These are phyloP conservation scores for Ascocoryne sarcoides DNA, from an alignment of 2,329 filamentous ascomycete genomes.

Conservation along the genomic window DNA sequence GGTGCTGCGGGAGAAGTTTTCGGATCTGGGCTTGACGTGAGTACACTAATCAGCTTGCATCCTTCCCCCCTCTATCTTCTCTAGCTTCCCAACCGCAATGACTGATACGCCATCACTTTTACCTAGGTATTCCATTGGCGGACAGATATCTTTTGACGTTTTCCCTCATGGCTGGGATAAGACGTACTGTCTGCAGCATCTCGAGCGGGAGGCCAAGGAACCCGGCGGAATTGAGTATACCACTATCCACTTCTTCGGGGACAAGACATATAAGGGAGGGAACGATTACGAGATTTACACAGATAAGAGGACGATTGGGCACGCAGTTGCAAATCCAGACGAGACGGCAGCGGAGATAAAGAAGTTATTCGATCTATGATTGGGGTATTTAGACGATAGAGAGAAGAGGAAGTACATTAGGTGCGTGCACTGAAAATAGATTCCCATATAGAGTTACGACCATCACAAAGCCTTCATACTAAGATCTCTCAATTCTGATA, in stretches of 20 bases:
- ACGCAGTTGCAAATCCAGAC: constrained; percentile 71
- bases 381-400: not conserved
- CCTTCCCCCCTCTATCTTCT: not conserved
- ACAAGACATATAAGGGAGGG: constrained; percentile 85
- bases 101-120: constrained; percentile 3
- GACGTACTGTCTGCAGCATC: constrained; percentile 86
- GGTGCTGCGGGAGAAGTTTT: constrained; percentile 70
- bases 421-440: no score
- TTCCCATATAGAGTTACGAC: no score
- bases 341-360: constrained; percentile 75
- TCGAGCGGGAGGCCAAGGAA: constrained; percentile 69
- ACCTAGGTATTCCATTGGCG: constrained; percentile 88
- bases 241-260: constrained; percentile 94
- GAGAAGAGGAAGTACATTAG: not conserved
- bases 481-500: no score
- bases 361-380: constrained; percentile 65
- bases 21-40: constrained; percentile 75
- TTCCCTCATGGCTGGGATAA: constrained; percentile 98
- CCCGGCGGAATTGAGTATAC: constrained; percentile 68
- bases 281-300: constrained; percentile 94
- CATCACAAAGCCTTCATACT: no score
- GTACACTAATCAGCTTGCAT: constrained; percentile 29
- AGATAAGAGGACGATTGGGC: constrained; percentile 74
- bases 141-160: constrained; percentile 96
- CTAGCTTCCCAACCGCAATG: not conserved